phyloP scores from a whole-genome alignment of 2,329 filamentous ascomycete genomes.

The Elsinoe batatas region DNA sequence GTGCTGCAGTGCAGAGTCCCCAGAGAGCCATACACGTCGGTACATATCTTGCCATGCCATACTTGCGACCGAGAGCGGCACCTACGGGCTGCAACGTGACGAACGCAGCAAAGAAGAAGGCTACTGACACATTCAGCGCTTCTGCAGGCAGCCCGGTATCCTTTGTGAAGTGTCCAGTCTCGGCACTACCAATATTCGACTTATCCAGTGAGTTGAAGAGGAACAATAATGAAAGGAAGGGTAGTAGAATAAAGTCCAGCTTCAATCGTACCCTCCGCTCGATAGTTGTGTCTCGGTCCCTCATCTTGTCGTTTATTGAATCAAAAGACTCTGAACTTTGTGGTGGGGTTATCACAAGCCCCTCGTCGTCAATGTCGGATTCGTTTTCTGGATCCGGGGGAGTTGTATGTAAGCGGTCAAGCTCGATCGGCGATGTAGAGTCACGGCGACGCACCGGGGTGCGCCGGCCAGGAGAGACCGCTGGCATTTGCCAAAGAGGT shows the following conservation, averaged over 20 bases:
- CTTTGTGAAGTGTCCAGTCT: conserved; percentile 49
- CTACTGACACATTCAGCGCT: conserved; percentile 48
- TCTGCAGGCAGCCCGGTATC: conserved; percentile 44
- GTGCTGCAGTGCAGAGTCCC: conserved; percentile 40
- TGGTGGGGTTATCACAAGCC: background rate
- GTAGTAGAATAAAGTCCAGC: conserved; percentile 41
- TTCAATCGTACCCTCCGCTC: conserved; percentile 35
- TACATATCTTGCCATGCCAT: conserved; percentile 47
- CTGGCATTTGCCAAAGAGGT: conserved; percentile 1
- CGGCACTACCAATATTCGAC: conserved; percentile 46
- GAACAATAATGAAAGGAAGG: conserved; percentile 43
- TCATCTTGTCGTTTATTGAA: background rate
- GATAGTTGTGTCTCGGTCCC: conserved; percentile 14
- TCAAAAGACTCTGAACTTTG: background rate
- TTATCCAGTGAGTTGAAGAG: conserved; percentile 46
- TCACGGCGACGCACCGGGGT: conserved; percentile 10
- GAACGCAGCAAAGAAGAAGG: conserved; percentile 50
- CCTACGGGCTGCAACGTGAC: conserved; percentile 49
- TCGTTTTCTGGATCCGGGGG: background rate
- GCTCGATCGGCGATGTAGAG: conserved; percentile 9
- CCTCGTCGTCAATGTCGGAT: background rate
- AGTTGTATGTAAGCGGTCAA: conserved; percentile 6
- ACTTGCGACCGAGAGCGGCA: conserved; percentile 48
- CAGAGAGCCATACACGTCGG: conserved; percentile 47
- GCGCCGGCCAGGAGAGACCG: background rate